Conservation (phyloP, 164 flowering plant species). For the Kalanchoe fedtschenkoi region DNA sequence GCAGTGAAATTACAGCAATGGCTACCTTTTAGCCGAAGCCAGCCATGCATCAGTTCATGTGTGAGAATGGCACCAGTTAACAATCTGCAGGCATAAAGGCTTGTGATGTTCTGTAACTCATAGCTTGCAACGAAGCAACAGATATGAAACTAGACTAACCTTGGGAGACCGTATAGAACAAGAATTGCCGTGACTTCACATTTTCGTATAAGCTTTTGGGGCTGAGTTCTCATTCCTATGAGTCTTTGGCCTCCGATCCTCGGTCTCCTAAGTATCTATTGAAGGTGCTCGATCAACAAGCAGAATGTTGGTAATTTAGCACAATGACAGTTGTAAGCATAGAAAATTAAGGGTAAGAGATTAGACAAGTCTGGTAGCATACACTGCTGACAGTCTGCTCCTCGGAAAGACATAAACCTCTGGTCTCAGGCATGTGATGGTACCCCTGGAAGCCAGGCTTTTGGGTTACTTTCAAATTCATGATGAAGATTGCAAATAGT, state of each 20-base stretch:
- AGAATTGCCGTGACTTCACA: constrained; percentile 98
- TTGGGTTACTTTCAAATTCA: background rate
- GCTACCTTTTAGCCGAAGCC: constrained; percentile 87
- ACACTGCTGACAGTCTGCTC: constrained; percentile 93
- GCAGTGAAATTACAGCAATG: background rate
- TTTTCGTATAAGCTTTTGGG: constrained; percentile 68
- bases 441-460: constrained; percentile 43
- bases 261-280: constrained; percentile 59
- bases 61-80: constrained; percentile 94
- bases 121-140: background rate
- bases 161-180: constrained; percentile 86
- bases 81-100: constrained; percentile 33
- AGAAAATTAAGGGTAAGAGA: background rate
- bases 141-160: constrained; percentile 27
- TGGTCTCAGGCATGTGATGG: constrained; percentile 98
- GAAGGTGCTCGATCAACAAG: constrained; percentile 5
- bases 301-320: background rate
- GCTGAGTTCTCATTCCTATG: constrained; percentile 67
- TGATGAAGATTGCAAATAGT: no score
- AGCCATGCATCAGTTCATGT: constrained; percentile 93
- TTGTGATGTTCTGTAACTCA: background rate
- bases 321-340: background rate
- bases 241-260: constrained; percentile 56
- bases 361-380: constrained; percentile 17
- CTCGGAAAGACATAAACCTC: constrained; percentile 96